These are phyloP conservation scores for Metschnikowia santaceciliae DNA, from an alignment of 805 yeast genomes.

Conservation along the genomic window DNA sequence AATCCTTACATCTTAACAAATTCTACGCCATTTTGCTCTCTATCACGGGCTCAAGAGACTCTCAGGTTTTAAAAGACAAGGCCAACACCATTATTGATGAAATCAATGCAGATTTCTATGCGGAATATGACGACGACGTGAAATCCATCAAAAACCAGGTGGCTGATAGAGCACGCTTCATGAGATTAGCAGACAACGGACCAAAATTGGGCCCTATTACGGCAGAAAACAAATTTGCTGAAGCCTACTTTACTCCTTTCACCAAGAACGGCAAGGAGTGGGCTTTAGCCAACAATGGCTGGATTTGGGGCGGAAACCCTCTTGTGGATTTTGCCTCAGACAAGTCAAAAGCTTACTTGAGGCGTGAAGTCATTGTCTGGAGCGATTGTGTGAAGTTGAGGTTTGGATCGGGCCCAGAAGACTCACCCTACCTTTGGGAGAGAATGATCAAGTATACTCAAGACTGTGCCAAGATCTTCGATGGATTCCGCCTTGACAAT, in stretches of 20 bases:
- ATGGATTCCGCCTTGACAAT: slow-evolving; percentile 90
- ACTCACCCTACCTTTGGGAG: slow-evolving; percentile 87
- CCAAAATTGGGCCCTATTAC: slow-evolving; percentile 70
- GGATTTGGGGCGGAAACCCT: slow-evolving; percentile 98
- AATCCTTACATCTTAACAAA: slow-evolving; percentile 46
- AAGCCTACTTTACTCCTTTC: slow-evolving; percentile 83
- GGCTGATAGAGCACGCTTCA: slow-evolving; percentile 68
- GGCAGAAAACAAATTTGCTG: slow-evolving; percentile 58
- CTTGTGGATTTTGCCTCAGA: slow-evolving; percentile 87
- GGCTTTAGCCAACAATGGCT: slow-evolving; percentile 90
- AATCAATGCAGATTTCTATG: slow-evolving; percentile 69
- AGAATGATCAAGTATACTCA: slow-evolving; percentile 78
- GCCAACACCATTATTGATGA: slow-evolving; percentile 65
- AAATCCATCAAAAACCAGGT: slow-evolving; percentile 63
- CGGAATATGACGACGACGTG: slow-evolving; percentile 70
- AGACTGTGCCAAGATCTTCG: slow-evolving; percentile 66
- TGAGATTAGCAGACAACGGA: slow-evolving; percentile 76
- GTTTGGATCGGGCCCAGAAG: slow-evolving; percentile 72
- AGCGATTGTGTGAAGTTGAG: slow-evolving; percentile 94
- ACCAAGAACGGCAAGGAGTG: slow-evolving; percentile 50
- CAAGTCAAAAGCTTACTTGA: slow-evolving; percentile 71
- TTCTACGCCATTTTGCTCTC: slow-evolving; percentile 50
- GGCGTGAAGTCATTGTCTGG: slow-evolving; percentile 95
- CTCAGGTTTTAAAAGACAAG: slow-evolving; percentile 22
- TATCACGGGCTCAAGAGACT: slow-evolving; percentile 15